A percentile compares a stretch with the other conserved stretches of the same genome.
phyloP scores from a whole-genome alignment of 2,329 filamentous ascomycete species.

The Epichloe brachyelytri region DNA sequence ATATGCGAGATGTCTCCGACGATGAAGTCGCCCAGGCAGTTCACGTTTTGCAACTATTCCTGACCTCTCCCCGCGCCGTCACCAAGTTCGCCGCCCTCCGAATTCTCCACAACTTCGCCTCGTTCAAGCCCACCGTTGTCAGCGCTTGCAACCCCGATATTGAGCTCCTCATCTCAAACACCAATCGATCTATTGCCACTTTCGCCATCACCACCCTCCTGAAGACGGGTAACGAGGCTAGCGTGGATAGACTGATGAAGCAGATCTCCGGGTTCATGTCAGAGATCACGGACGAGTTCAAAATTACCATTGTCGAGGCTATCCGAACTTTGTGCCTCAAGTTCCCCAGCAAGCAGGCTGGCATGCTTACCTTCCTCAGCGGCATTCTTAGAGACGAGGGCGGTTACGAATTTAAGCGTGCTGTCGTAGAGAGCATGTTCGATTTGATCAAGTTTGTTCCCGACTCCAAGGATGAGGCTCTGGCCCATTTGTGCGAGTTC shows the following conservation, averaged over 20 bases:
- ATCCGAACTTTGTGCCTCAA: slow-evolving; percentile 94
- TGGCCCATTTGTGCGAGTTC: slow-evolving; percentile 94
- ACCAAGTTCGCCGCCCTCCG: slow-evolving; percentile 96
- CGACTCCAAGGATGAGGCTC: slow-evolving; percentile 66
- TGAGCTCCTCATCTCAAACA: slow-evolving; percentile 90
- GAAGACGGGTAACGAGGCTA: slow-evolving; percentile 96
- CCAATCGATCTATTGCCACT: slow-evolving; percentile 92
- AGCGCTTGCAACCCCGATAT: slow-evolving; percentile 94
- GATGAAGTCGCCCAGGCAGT: slow-evolving; percentile 84
- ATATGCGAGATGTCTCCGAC: slow-evolving; percentile 86
- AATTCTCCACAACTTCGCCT: slow-evolving; percentile 91
- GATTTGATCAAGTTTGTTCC: slow-evolving; percentile 98
- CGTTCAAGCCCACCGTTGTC: slow-evolving; percentile 89
- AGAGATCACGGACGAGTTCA: slow-evolving; percentile 98
- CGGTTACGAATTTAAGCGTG: slow-evolving; percentile 95
- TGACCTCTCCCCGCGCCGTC: slow-evolving; percentile 87
- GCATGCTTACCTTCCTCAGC: slow-evolving; percentile 94
- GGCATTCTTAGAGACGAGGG: slow-evolving; percentile 95
- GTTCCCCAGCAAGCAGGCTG: slow-evolving; percentile 95
- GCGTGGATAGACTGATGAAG: slow-evolving; percentile 95
- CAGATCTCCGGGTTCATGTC: slow-evolving; percentile 98
- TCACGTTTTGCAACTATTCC: slow-evolving; percentile 89
- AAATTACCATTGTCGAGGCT: slow-evolving; percentile 98
- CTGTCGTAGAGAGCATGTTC: slow-evolving; percentile 98
- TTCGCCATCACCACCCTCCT: slow-evolving; percentile 96